phyloP scores from a whole-genome alignment of 2,329 filamentous ascomycete genomes.

The Hymenoscyphus fructigenus region DNA sequence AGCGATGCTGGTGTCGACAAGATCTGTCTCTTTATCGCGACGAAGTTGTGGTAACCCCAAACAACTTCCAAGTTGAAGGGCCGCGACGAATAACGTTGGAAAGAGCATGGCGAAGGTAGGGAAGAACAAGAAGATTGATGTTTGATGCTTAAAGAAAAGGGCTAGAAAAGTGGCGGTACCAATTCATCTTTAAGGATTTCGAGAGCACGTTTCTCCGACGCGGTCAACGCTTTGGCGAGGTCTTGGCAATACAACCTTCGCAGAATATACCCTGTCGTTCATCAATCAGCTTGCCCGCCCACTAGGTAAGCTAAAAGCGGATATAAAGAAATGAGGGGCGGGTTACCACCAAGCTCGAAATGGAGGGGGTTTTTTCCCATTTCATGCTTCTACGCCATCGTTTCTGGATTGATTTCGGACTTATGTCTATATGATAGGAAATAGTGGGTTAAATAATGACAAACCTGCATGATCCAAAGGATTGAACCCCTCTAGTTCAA shows the following conservation, averaged over 20 bases:
- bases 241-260: no score
- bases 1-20: background rate
- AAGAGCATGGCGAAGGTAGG: background rate
- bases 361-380: background rate
- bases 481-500: background rate
- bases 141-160: background rate
- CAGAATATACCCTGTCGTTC: no score
- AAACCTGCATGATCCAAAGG: background rate
- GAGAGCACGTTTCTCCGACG: background rate
- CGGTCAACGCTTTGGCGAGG: background rate
- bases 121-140: background rate
- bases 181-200: constrained; percentile 1
- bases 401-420: background rate
- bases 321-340: constrained; percentile 2
- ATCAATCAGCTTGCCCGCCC: background rate
- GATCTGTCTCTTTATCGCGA: background rate
- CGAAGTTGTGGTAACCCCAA: background rate
- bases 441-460: background rate
- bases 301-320: background rate
- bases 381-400: background rate
- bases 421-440: background rate
- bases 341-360: background rate
- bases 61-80: constrained; percentile 4
- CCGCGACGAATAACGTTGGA: background rate
- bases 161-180: background rate